A percentile compares a stretch with the other conserved stretches of the same genome.
phyloP scores from a whole-genome alignment of 495 filamentous ascomycete genomes.

The Penicillium lividum region DNA sequence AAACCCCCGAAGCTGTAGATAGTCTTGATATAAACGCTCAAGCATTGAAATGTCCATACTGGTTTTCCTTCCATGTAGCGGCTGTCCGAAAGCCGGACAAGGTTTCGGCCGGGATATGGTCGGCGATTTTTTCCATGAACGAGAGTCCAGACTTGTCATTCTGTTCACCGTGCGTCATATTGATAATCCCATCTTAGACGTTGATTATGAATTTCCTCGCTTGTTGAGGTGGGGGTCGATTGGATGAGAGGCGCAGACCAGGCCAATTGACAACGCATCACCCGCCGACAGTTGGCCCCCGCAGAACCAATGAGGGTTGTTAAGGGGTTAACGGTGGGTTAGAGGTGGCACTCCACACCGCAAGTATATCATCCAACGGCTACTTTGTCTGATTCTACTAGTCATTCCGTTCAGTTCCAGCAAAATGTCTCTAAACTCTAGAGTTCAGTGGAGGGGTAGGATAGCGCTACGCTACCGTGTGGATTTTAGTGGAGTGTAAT shows the following conservation, averaged over 20 bases:
- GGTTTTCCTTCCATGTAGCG: background rate
- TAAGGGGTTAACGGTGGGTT: background rate
- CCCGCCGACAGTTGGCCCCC: slow-evolving; percentile 9
- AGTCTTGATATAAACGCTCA: background rate
- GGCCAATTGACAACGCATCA: slow-evolving; percentile 25
- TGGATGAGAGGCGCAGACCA: slow-evolving; percentile 11
- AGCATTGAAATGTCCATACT: background rate
- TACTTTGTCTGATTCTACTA: too few relatives aligned
- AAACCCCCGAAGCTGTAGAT: background rate
- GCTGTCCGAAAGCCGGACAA: background rate
- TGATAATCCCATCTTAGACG: background rate
- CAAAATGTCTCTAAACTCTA: too few relatives aligned
- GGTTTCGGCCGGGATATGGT: slow-evolving; percentile 15
- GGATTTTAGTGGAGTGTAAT: background rate
- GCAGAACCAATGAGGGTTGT: slow-evolving; percentile 18
- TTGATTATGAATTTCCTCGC: background rate
- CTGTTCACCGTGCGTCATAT: background rate
- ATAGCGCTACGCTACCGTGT: background rate
- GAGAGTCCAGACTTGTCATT: background rate
- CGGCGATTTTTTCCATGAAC: slow-evolving; percentile 9
- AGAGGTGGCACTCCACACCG: background rate
- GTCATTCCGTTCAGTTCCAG: too few relatives aligned
- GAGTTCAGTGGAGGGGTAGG: background rate
- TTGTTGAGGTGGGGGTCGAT: slow-evolving; percentile 12
- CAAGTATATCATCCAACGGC: background rate